Base-by-base conservation (phyloP, 192 early-diverging fungal species). In the Backusella westeae region DNA sequence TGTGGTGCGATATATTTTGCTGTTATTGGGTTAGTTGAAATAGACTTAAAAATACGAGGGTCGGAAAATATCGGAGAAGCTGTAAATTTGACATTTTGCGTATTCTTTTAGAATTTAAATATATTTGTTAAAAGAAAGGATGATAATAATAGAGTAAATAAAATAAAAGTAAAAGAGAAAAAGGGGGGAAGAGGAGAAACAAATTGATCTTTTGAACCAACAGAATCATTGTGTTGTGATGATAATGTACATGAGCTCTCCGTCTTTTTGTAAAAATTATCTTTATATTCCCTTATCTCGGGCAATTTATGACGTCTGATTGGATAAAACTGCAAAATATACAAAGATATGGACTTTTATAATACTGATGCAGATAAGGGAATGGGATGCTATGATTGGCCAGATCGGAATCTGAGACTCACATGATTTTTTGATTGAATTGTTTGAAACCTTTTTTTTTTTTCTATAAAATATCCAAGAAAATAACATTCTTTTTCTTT, bases 361-460 rank as follows among this genome's bases (percentile, higher is more conserved):
- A 75, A 65, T 67, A 75, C 39, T 75, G 74, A 75, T 75, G 74
- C 21, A 75, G 74, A 75, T 75, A 75, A 75, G 74, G 49, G 41
- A 46, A 39, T 44, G 0, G 0, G 7, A 0, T 2, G 19, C 6
- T 32, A 6, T 67, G 14, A 68, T 75, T 75, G 74, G 74, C 4
- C 67, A 41, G 19, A 67, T 75, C 63, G 41, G 59, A 65, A 75
- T 46, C n/a, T 46, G 67, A 68, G 34, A 68, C 44, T 72, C 41
- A 52, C 29, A 72, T 42, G 70, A 71, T 42, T 26, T 42, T 23
- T 44, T 44, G 9, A 41, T 42, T 71, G 4, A 10, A 21, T 34
- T 46, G 4, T 46, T 46, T 42, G 21, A 46, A 29, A n/a, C 44
- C 70, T 34, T 2, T 72, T 26, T 34, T 72, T 72, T 42, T 49